A percentile compares a stretch with the other conserved stretches of the same genome.
These are phyloP conservation scores for Hysterium pulicare DNA, from an alignment of 2,329 filamentous ascomycete genomes.

Conservation along the genomic window DNA sequence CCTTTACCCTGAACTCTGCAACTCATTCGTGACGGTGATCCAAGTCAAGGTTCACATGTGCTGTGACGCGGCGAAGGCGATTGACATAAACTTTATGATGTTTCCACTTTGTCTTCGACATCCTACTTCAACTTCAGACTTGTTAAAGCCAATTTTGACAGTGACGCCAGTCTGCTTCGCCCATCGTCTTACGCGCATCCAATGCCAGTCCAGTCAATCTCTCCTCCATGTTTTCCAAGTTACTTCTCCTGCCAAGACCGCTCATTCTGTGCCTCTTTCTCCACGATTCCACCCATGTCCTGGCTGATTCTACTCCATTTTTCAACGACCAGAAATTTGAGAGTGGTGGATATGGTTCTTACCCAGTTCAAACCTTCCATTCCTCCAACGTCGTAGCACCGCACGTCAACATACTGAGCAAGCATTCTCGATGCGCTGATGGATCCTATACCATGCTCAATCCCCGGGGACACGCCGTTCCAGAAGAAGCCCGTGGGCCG, in stretches of 20 bases:
- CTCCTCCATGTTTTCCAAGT: slow-evolving; percentile 7
- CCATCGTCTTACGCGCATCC: no score
- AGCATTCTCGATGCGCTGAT: slow-evolving; percentile 8
- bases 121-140: no score
- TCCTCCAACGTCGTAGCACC: slow-evolving; percentile 11
- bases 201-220: no score
- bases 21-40: no score
- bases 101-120: no score
- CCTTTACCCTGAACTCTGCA: no score
- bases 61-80: no score
- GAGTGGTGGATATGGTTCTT: slow-evolving; percentile 14
- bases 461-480: slow-evolving; percentile 9
- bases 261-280: slow-evolving; percentile 9
- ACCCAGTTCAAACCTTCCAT: slow-evolving; percentile 12
- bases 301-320: slow-evolving; percentile 11
- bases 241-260: slow-evolving; percentile 8
- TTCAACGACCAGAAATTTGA: slow-evolving; percentile 14
- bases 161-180: no score
- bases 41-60: no score
- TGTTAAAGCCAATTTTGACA: no score
- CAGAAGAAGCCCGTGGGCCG: slow-evolving; percentile 20
- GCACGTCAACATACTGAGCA: slow-evolving; percentile 11
- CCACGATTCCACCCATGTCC: slow-evolving; percentile 4
- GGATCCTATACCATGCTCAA: slow-evolving; percentile 12
- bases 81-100: no score